phyloP scores from a whole-genome alignment of 1,284 basidiomycete species.

The Ganoderma leucocontextum region DNA sequence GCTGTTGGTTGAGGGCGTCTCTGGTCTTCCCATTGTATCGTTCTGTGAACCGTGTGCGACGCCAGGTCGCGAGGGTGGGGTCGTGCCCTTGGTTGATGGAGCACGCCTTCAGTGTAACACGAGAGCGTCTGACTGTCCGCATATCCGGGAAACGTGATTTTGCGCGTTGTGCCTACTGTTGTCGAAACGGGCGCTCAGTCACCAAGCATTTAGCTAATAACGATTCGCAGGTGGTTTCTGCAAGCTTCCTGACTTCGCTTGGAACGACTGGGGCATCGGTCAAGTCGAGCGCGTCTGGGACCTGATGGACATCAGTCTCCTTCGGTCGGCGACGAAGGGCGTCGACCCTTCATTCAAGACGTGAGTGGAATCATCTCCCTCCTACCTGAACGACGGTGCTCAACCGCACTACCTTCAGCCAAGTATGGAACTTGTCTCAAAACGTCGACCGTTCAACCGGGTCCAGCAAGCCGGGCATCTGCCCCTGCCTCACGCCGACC shows the following conservation, averaged over 20 bases:
- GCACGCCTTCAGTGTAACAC: no score
- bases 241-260: slow-evolving; percentile 89
- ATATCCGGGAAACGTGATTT: not conserved
- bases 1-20: no score
- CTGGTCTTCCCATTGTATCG: no score
- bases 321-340: slow-evolving; percentile 84
- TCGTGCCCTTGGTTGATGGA: no score
- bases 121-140: not conserved
- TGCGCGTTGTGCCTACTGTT: no score
- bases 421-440: slow-evolving; percentile 97
- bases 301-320: slow-evolving; percentile 89
- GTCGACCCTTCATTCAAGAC: slow-evolving; percentile 90
- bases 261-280: slow-evolving; percentile 91
- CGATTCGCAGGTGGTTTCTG: slow-evolving; percentile 74
- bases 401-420: slow-evolving; percentile 47
- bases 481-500: slow-evolving; percentile 91
- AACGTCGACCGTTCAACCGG: slow-evolving; percentile 93
- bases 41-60: no score
- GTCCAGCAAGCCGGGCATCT: slow-evolving; percentile 83
- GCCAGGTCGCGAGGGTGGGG: no score
- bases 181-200: not conserved
- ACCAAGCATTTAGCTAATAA: not conserved
- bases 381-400: not conserved
- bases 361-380: slow-evolving; percentile 50
- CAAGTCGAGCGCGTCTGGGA: slow-evolving; percentile 97